Conservation (phyloP, 805 yeast species). For the Barnettozyma vustinii region DNA sequence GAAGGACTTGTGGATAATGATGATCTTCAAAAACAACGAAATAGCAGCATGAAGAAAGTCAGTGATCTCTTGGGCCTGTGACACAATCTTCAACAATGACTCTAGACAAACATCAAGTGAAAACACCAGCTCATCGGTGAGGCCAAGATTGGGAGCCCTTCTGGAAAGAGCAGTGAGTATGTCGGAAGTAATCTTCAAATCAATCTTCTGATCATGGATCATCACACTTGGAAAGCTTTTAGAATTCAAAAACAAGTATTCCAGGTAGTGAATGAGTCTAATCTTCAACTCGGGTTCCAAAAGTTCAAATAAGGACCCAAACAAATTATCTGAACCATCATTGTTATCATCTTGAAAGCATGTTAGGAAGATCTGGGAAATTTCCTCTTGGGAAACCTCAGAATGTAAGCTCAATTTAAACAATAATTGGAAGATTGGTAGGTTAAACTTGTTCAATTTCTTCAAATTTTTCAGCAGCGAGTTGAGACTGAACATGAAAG, state of each 20-base stretch:
- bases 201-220: constrained; percentile 10
- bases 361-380: constrained; percentile 9
- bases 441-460: constrained; percentile 33
- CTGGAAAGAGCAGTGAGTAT: constrained; percentile 18
- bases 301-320: constrained; percentile 36
- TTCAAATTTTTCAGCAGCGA: constrained; percentile 20
- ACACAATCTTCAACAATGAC: constrained; percentile 26
- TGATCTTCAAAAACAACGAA: constrained; percentile 45
- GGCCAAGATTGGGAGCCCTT: constrained; percentile 7
- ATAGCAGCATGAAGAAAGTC: constrained; percentile 28
- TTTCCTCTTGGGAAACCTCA: constrained; percentile 10
- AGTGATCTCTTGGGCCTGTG: constrained; percentile 13
- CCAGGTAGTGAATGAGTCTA: constrained; percentile 32
- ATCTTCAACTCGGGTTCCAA: constrained; percentile 29
- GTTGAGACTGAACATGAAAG: not conserved
- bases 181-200: constrained; percentile 14
- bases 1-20: constrained; percentile 52
- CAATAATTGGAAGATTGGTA: constrained; percentile 37
- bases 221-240: constrained; percentile 32
- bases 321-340: constrained; percentile 10
- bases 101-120: constrained; percentile 37
- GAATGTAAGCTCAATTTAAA: constrained; percentile 27
- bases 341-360: constrained; percentile 7
- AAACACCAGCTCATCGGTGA: constrained; percentile 34
- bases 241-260: constrained; percentile 36